These are phyloP conservation scores for Eutrema salsugineum DNA, from an alignment of 441 rosid genomes.

Conservation along the genomic window DNA sequence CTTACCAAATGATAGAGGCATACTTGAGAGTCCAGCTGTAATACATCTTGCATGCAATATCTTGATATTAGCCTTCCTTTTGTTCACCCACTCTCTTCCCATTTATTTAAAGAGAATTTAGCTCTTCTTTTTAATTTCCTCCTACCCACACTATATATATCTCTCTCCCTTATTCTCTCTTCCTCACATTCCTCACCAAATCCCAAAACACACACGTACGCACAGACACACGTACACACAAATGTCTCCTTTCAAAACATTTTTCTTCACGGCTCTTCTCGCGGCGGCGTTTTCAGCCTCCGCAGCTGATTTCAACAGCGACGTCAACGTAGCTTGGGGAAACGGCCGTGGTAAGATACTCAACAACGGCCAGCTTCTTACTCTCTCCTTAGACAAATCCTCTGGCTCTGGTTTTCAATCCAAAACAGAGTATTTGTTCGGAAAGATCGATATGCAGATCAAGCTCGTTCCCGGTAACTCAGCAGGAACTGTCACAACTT, in stretches of 20 bases:
- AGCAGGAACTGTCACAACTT: conserved; percentile 26
- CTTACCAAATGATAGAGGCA: conserved; percentile 17
- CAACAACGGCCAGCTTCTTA: conserved; percentile 42
- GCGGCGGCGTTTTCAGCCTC: conserved; percentile 12
- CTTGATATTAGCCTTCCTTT: conserved; percentile 28
- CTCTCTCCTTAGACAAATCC: conserved; percentile 41
- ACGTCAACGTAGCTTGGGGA: conserved; percentile 46
- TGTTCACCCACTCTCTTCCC: conserved; percentile 30
- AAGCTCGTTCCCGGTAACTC: conserved; percentile 43
- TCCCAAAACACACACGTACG: conserved; percentile 15
- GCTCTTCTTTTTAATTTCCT: background rate
- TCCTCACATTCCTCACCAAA: conserved; percentile 33
- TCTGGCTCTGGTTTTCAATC: conserved; percentile 59
- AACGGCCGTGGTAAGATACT: conserved; percentile 45
- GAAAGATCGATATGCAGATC: conserved; percentile 47
- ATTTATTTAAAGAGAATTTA: background rate
- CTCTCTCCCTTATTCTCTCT: conserved; percentile 8
- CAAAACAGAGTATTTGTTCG: conserved; percentile 43
- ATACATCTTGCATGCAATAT: conserved; percentile 32
- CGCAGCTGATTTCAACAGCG: conserved; percentile 17
- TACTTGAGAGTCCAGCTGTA: conserved; percentile 25
- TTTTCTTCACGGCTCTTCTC: conserved; percentile 18
- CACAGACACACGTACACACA: background rate
- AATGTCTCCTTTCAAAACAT: conserved; percentile 23
- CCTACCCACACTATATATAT: conserved; percentile 20